Evolutionary conservation across 1,284 basidiomycete genomes (phyloP), one percentile per base, ranked within the genome.

Genomic region (Ceratobasidium sp.): DNA sequence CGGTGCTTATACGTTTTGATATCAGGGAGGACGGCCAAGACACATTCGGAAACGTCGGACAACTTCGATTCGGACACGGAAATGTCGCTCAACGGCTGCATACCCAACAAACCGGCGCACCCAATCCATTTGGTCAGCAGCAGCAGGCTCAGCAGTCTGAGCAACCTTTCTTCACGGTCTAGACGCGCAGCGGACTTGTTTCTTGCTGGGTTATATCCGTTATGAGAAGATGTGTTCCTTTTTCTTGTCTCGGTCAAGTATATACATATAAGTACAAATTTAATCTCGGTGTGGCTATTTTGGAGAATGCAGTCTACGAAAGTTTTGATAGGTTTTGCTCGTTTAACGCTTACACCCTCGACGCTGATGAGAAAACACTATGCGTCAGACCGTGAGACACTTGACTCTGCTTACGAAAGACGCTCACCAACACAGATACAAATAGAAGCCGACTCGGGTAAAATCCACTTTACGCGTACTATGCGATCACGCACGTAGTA

Each of bases 1-100:
- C 10, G 13, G 38, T 23, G 28, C 38, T 46, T 57, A 13, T 38
- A 44, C 42, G 57, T 59, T 46, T 74, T 42, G 9, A 20, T 42
- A 28, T 26, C 44, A 81, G 87, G 77, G 95, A 96, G 77, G 96
- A 95, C 81, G 96, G 97, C 0, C 87, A 93, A 84, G 96, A 98
- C 86, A 97, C 96, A 57, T 98, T 98, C 83, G 96, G 96, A 68
- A 98, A 98, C 84, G 82, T 91, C 56, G 96, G 97, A 50, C 83
- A 88, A 75, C 84, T 97, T 79, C 90, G 96, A 88, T 93, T 83
- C 80, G 87, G 93, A 83, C 93, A 92, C 83, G 91, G 94, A 48
- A 87, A 91, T 81, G 88, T 91, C 78, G 88, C 91, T 9, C 93
- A 91, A 40, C 86, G 89, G 44, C 42, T 91, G 26, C 85, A 88